Evolutionary conservation across 2,329 filamentous ascomycete species (phyloP), one percentile per base, ranked within the genome.

Genomic region (Fusarium clavum): DNA sequence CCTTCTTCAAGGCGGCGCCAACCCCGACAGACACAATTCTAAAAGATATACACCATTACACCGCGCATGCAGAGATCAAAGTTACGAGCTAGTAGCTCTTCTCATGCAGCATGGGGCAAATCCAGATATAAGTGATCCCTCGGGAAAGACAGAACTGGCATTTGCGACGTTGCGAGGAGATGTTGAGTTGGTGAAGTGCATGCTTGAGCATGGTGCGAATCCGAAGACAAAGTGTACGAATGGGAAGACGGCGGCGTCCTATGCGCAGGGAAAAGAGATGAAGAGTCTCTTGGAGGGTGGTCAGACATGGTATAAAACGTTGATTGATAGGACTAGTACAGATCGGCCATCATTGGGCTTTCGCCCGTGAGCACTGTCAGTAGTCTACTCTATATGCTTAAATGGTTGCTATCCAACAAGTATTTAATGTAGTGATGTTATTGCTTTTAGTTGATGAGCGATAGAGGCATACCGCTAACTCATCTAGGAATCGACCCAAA

Each of bases 171-270:
- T 48, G 0, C 10, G 11, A 0, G 48, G 61, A 0, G 48, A 64
- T 16, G 14, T 14, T 2, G 6, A 13, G 1, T 2, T 63, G 20
- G 48, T 40, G 2, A 63, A 30, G 18, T 13, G 62, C 2, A 4
- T 64, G 9, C 14, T 64, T 10, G 48, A 49, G 9, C 30, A 63
- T 27, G 61, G 58, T 0, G 58, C 58, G 5, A 24, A 49, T n/a
- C 58, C 58, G 8, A 64, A 27, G 2, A 20, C 61, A 1, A 64
- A 48, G 22, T 64, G 61, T 18, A 18, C 58, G 0, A 64, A 64
- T 48, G 58, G 61, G 2, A 64, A 63, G 14, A 63, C 43, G 6
- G 20, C 58, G 12, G 58, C 24, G 14, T 34, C 43, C 3, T 64
- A 57, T 45, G 58, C 48, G 2, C 30, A 24, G 6, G 48, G 41